These are phyloP conservation scores for Ephemerocybe angulata DNA, from an alignment of 768 basidiomycete genomes.

Conservation along the genomic window DNA sequence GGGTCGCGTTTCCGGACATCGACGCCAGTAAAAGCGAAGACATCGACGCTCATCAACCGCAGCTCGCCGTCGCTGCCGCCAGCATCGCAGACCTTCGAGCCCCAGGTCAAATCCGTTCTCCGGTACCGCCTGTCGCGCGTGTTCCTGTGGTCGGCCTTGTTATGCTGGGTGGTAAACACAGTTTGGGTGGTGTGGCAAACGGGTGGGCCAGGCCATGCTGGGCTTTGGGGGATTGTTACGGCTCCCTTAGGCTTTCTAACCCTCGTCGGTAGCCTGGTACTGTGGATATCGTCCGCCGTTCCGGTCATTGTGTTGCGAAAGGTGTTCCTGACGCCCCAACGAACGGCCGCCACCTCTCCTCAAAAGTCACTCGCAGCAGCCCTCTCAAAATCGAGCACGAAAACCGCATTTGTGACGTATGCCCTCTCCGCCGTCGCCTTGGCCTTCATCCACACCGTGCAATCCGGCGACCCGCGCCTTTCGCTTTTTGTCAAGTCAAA, in stretches of 20 bases:
- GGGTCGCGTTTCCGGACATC: conserved; percentile 1
- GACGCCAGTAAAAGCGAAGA: conserved; percentile 50
- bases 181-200: conserved; percentile 42
- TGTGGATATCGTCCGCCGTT: conserved; percentile 52
- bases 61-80: conserved; percentile 55
- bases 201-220: conserved; percentile 32
- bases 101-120: conserved; percentile 59
- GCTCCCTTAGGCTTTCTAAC: conserved; percentile 43
- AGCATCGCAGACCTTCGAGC: conserved; percentile 58
- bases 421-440: conserved; percentile 42
- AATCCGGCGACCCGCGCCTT: conserved; percentile 40
- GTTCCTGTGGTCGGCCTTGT: conserved; percentile 46
- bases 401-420: conserved; percentile 45
- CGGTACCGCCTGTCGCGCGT: conserved; percentile 57
- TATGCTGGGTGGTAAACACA: conserved; percentile 41
- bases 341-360: conserved; percentile 50
- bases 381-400: conserved; percentile 43
- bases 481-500: conserved; percentile 60
- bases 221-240: conserved; percentile 28
- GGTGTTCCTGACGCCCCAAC: conserved; percentile 47
- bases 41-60: conserved; percentile 42
- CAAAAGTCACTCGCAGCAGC: conserved; percentile 43
- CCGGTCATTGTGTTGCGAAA: conserved; percentile 61
- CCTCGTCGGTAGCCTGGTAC: conserved; percentile 34
- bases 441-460: conserved; percentile 41